Percentiles rank a stretch among this genome's conserved stretches.
These are phyloP conservation scores for Mucor indicus DNA, from an alignment of 371 early-diverging fungal genomes.

Conservation along the genomic window DNA sequence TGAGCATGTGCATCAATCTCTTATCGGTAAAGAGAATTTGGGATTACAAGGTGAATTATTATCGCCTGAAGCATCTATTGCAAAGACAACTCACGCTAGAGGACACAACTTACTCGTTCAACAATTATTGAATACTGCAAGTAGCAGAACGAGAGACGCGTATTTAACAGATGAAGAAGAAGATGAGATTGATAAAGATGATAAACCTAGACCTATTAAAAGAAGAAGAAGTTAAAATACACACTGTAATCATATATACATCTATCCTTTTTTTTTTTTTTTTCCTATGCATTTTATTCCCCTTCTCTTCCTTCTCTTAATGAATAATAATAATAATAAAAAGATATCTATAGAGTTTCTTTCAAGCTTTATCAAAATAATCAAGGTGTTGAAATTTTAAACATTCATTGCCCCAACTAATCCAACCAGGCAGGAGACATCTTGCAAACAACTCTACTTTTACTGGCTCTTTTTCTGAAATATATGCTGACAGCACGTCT, in stretches of 20 bases:
- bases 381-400: constrained; percentile 56
- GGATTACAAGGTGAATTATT: constrained; percentile 45
- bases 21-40: constrained; percentile 57
- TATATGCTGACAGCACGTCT: constrained; percentile 25
- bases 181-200: constrained; percentile 11
- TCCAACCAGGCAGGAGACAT: constrained; percentile 58
- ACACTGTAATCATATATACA: not conserved
- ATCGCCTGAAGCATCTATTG: constrained; percentile 6
- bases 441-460: constrained; percentile 75
- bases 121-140: constrained; percentile 1
- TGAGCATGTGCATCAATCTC: constrained; percentile 77
- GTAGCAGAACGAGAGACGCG: not conserved
- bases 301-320: too few species aligned
- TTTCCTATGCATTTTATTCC: not conserved
- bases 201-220: constrained; percentile 12
- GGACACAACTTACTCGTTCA: constrained; percentile 8
- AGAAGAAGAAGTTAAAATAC: constrained; percentile 9
- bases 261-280: not conserved
- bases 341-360: not conserved
- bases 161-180: constrained; percentile 7
- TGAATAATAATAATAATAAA: too few species aligned
- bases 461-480: constrained; percentile 14
- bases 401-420: constrained; percentile 78
- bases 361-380: constrained; percentile 21
- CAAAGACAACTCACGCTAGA: constrained; percentile 4